A percentile compares a stretch with the other conserved stretches of the same genome.
Evolutionary conservation across 352 stramenopile species (phyloP).

Genomic region (Halophytophthora batemanensis): DNA sequence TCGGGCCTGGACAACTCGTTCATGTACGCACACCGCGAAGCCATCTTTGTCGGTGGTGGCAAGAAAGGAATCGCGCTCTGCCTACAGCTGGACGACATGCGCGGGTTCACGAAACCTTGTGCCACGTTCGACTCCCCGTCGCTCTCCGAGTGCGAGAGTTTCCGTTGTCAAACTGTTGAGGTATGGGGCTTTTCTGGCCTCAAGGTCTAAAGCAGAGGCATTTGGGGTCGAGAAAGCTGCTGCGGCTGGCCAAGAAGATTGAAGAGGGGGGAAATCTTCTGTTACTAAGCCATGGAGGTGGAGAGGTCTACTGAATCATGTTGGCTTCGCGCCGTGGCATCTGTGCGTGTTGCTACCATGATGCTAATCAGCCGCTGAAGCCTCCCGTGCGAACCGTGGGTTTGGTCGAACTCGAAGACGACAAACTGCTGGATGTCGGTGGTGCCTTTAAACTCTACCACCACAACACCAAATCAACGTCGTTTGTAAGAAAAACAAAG

Average conservation of each 20-base stretch:
- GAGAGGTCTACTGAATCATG: conserved; percentile 7
- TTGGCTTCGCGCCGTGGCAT: conserved; percentile 4
- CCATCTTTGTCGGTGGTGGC: conserved; percentile 64
- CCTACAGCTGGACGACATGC: conserved; percentile 67
- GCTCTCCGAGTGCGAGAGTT: conserved; percentile 43
- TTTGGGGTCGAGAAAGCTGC: background rate
- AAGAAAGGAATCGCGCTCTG: conserved; percentile 68
- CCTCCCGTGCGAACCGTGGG: conserved; percentile 20
- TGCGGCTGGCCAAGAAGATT: conserved; percentile 4
- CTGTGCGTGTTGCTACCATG: background rate
- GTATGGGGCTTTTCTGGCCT: conserved; percentile 75
- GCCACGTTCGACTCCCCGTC: conserved; percentile 63
- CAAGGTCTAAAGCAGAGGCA: conserved; percentile 33
- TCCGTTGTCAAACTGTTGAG: conserved; percentile 62
- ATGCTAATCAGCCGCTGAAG: conserved; percentile 7
- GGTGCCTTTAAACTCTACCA: conserved; percentile 6
- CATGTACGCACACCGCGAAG: conserved; percentile 56
- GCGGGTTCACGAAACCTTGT: conserved; percentile 61
- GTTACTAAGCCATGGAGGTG: too few species aligned
- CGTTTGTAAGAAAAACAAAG: too few species aligned
- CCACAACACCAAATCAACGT: background rate
- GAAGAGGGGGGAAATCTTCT: conserved; percentile 7
- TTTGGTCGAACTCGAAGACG: conserved; percentile 1
- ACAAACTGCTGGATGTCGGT: conserved; percentile 1
- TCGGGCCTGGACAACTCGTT: conserved; percentile 66